Base-by-base conservation (phyloP, 2,329 filamentous ascomycete species). In the Plectosphaerella sp. region DNA sequence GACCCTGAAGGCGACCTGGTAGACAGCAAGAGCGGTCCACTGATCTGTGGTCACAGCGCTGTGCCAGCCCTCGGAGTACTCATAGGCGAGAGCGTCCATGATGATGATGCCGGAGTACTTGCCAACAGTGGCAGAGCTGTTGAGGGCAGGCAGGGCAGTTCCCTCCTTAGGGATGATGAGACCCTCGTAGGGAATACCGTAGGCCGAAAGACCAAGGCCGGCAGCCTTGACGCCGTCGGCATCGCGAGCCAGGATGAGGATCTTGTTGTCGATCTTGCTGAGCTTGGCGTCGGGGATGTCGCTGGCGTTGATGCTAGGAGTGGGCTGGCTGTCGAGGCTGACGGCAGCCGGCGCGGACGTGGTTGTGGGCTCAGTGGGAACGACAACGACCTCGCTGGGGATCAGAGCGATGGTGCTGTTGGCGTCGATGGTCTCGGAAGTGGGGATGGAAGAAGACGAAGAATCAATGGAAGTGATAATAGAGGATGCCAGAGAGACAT, bases 61-160 rank as follows among this genome's bases (percentile, higher is more conserved):
- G 51, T 70, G 67, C 67, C 71, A 83, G 24, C 65, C 67, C 14
- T 60, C 57, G 5, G 72, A 70, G 59, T 79, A 80, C 53, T 80
- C 71, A 61, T 83, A 83, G 48, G 74, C 73, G 35, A 83, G 75
- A 59, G 79, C 76, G 54, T 72, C 70, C 18, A 79, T 63, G 50
- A 80, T 65, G 18, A 86, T 72, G 59, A 86, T 82, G 47, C 78
- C 80, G 20, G 80, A 82, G 59, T 78, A 85, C 62, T 82, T 83
- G 54, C 82, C 82, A 49, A 70, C 64, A 3, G 67, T 71, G 1
- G 67, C 58, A 3, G 72, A 73, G 14, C 70, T 68, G 59, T 78
- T 83, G 33, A 86, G 71, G 0, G 64, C 55, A 1, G 82, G 82
- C 24, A 86, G 73, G 16, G 67, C 58, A 6, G 72, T 66, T 12